Conservation (phyloP, 805 yeast genomes). For the Candida andamanensis region DNA sequence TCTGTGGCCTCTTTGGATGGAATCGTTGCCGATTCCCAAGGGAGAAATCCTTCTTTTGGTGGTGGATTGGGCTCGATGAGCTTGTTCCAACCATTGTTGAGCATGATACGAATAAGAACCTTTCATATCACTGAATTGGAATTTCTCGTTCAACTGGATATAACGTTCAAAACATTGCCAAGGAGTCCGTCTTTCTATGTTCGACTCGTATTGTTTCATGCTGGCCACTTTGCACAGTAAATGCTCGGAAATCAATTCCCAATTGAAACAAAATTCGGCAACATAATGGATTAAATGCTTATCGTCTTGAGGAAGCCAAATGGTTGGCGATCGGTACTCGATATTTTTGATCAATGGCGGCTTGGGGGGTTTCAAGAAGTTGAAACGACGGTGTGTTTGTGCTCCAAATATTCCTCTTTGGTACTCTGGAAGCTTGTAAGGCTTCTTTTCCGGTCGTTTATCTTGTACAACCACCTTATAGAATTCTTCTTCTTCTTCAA, state of each 20-base stretch:
- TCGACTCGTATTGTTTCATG: slow-evolving; percentile 62
- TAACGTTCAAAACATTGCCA: slow-evolving; percentile 99
- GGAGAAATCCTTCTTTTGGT: slow-evolving; percentile 89
- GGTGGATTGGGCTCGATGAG: slow-evolving; percentile 81
- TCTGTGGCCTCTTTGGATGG: slow-evolving; percentile 89
- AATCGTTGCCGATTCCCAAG: slow-evolving; percentile 87
- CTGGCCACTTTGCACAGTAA: slow-evolving; percentile 61
- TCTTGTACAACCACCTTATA: slow-evolving; percentile 51
- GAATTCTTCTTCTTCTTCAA: slow-evolving; percentile 62
- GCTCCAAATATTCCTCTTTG: slow-evolving; percentile 58
- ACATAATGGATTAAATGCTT: slow-evolving; percentile 71
- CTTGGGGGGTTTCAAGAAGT: slow-evolving; percentile 75
- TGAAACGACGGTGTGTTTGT: slow-evolving; percentile 49
- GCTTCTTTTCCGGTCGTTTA: slow-evolving; percentile 9
- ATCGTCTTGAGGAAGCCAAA: slow-evolving; percentile 96
- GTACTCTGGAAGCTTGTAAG: slow-evolving; percentile 29
- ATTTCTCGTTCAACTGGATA: slow-evolving; percentile 85
- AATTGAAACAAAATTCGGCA: slow-evolving; percentile 82
- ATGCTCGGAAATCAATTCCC: slow-evolving; percentile 87
- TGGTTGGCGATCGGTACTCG: slow-evolving; percentile 83
- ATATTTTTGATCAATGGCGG: slow-evolving; percentile 84
- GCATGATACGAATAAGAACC: slow-evolving; percentile 82
- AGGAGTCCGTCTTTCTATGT: slow-evolving; percentile 91
- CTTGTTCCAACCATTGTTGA: slow-evolving; percentile 87
- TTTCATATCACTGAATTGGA: slow-evolving; percentile 79